Base-by-base conservation (phyloP, 495 filamentous ascomycete species). In the Neurospora pannonica region DNA sequence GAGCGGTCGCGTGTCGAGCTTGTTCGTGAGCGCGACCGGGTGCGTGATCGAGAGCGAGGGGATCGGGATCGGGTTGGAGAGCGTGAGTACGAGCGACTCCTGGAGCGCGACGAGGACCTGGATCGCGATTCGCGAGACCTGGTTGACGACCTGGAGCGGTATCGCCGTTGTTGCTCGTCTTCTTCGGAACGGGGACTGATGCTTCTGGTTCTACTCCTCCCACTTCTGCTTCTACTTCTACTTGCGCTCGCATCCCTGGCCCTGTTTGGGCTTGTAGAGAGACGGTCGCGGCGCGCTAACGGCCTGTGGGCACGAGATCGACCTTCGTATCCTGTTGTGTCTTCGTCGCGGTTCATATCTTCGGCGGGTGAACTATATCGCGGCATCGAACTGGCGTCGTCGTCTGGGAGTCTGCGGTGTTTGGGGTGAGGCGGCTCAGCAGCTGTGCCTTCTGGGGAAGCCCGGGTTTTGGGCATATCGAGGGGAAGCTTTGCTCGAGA, bases 321-420 rank as follows among this genome's bases (percentile, higher is more conserved):
- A 43, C 37, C 34, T 3, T 24, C 24, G 40, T 24, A 13, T 31
- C 4, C 71, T 28, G 54, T 71, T 48, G 70, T 60, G 60, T 71
- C 54, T 70, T 62, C 38, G 31, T 74, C 70, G 38, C 24, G 36
- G 54, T 62, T 28, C 38, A 71, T 39, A 13, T 74, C 37, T 62
- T 79, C 71, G 11, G 77, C 76, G 24, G 82, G 80, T 43, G 80
- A 82, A 36, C 77, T 75, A 71, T 81, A 82, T 38, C 75, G 78
- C 17, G 83, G 80, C 13, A 81, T 83, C 34, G 80, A 78, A 60
- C 80, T 78, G 73, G 78, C 72, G 76, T 79, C 84, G 75, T 84
- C 84, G 54, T 83, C 84, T 76, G 86, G 82, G 28, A 90, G 82
- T 75, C 88, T 87, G 69, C 90, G 88, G 40, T 88, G 85, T 77